Percentiles rank a stretch among this genome's conserved stretches.
phyloP scores from a whole-genome alignment of 108 stramenopile genomes.

The Licmophora abbreviata region DNA sequence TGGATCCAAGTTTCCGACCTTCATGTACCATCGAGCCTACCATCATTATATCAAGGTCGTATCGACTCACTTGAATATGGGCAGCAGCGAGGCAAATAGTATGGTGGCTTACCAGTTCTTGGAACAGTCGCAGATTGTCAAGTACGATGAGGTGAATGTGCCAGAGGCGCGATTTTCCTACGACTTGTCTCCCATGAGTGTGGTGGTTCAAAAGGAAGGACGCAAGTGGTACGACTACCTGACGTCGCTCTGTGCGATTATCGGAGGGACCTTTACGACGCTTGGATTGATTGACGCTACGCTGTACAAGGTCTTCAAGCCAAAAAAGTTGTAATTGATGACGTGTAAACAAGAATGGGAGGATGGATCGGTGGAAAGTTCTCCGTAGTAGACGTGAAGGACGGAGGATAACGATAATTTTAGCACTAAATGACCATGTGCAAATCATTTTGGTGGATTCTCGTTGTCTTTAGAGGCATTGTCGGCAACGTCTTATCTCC shows the following conservation, averaged over 20 bases:
- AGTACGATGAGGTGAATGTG: slow-evolving; percentile 60
- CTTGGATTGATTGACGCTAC: slow-evolving; percentile 91
- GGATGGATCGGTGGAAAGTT: too few relatives aligned
- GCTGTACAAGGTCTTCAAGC: slow-evolving; percentile 89
- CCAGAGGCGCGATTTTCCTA: slow-evolving; percentile 87
- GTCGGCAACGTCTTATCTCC: too few relatives aligned
- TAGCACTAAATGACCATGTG: too few relatives aligned
- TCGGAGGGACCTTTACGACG: slow-evolving; percentile 98
- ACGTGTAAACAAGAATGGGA: too few relatives aligned
- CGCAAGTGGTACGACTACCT: slow-evolving; percentile 93
- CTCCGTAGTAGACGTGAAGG: too few relatives aligned
- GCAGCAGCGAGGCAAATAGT: slow-evolving; percentile 33
- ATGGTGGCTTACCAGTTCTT: slow-evolving; percentile 74
- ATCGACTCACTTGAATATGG: slow-evolving; percentile 80
- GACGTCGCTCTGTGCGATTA: slow-evolving; percentile 91
- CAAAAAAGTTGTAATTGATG: slow-evolving; percentile 81
- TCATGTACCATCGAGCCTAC: slow-evolving; percentile 81
- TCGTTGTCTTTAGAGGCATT: too few relatives aligned
- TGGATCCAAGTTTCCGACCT: slow-evolving; percentile 49
- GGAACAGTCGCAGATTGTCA: slow-evolving; percentile 78
- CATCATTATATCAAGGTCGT: slow-evolving; percentile 99
- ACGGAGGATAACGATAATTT: too few relatives aligned
- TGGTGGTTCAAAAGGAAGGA: slow-evolving; percentile 68
- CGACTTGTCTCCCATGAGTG: slow-evolving; percentile 89
- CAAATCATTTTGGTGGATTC: too few relatives aligned